Evolutionary conservation across 768 basidiomycete genomes (phyloP).

Genomic region (Hysterangium stoloniferum): DNA sequence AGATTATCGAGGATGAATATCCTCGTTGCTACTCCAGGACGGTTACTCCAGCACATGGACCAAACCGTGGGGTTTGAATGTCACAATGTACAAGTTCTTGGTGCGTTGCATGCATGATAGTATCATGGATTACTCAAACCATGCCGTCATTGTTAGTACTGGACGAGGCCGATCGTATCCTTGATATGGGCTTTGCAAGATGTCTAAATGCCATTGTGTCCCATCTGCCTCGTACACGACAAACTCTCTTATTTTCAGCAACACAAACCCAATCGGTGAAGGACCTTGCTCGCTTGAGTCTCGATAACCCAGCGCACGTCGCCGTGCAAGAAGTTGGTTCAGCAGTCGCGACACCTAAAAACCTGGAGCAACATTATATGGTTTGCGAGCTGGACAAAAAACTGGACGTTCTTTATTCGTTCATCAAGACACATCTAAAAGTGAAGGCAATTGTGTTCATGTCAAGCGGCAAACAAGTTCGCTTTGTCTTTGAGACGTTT

Average conservation of each 20-base stretch:
- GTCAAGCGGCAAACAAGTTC: constrained; percentile 91
- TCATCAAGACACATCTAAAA: constrained; percentile 90
- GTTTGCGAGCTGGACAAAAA: constrained; percentile 80
- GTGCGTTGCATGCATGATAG: constrained; percentile 35
- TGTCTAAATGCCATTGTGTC: constrained; percentile 86
- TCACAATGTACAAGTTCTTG: constrained; percentile 83
- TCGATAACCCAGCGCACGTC: constrained; percentile 73
- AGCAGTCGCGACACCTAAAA: constrained; percentile 52
- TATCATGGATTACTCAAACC: neutral
- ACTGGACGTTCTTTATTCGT: constrained; percentile 86
- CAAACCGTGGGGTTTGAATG: constrained; percentile 93
- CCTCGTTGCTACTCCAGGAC: constrained; percentile 93
- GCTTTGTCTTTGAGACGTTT: constrained; percentile 93
- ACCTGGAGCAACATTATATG: constrained; percentile 84
- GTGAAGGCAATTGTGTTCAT: constrained; percentile 90
- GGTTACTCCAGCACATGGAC: constrained; percentile 95
- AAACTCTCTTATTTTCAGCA: constrained; percentile 94
- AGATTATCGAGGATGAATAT: constrained; percentile 93
- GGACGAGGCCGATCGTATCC: constrained; percentile 93
- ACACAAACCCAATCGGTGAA: constrained; percentile 88
- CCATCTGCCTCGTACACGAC: constrained; percentile 85
- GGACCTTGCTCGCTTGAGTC: constrained; percentile 83
- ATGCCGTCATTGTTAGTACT: constrained; percentile 47
- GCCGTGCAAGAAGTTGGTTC: constrained; percentile 43
- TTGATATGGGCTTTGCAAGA: constrained; percentile 92